phyloP scores from a whole-genome alignment of 306 rosid species.

The Dalbergia cochinchinensis region DNA sequence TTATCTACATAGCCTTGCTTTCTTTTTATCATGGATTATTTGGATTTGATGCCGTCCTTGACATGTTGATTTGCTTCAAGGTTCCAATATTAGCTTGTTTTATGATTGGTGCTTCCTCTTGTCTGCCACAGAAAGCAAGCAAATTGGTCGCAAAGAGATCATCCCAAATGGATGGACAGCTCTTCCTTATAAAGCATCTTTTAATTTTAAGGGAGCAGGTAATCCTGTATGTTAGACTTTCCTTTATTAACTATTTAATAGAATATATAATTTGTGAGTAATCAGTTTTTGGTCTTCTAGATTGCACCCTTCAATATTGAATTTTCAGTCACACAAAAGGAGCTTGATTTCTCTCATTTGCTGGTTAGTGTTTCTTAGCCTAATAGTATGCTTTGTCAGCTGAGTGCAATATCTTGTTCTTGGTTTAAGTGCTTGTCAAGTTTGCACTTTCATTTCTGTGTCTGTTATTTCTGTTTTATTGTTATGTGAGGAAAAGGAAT shows the following conservation, averaged over 20 bases:
- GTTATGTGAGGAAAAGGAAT: constrained; percentile 17
- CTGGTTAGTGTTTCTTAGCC: constrained; percentile 77
- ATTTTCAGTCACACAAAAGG: constrained; percentile 96
- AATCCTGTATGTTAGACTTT: constrained; percentile 35
- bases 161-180: constrained; percentile 94
- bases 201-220: constrained; percentile 98
- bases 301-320: constrained; percentile 95
- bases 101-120: constrained; percentile 46
- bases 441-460: constrained; percentile 3
- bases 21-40: constrained; percentile 7
- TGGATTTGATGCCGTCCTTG: constrained; percentile 24
- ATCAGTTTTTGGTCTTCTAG: constrained; percentile 58
- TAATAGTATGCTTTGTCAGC: constrained; percentile 44
- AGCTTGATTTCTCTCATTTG: constrained; percentile 98
- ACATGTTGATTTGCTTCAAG: constrained; percentile 32
- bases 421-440: constrained; percentile 35
- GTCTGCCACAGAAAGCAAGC: constrained; percentile 84
- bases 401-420: constrained; percentile 15
- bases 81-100: constrained; percentile 40
- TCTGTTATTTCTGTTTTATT: constrained; percentile 23
- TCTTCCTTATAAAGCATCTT: constrained; percentile 95
- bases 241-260: constrained; percentile 36
- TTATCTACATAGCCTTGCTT: constrained; percentile 5
- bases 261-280: constrained; percentile 32
- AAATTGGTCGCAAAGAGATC: constrained; percentile 90